These are phyloP conservation scores for Sphagnum fallax DNA, from an alignment of 228 moss, liverwort and hornwort species.

Conservation along the genomic window DNA sequence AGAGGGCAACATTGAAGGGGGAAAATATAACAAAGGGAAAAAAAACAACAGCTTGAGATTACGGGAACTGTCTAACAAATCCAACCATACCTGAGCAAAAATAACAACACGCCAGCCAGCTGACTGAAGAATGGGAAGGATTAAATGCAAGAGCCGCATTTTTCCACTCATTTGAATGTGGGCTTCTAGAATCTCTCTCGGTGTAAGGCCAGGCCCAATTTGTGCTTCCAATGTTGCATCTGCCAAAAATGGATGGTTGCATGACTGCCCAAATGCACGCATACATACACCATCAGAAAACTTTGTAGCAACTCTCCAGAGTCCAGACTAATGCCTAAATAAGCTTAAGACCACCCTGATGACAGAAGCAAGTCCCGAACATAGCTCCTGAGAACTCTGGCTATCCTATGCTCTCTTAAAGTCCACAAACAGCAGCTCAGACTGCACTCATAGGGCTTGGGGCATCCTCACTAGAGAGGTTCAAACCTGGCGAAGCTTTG, in stretches of 20 bases:
- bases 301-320: background rate
- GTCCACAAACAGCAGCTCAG: too few relatives aligned
- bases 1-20: background rate
- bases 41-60: too few relatives aligned
- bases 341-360: too few relatives aligned
- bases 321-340: too few relatives aligned
- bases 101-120: conserved; percentile 40
- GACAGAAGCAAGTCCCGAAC: too few relatives aligned
- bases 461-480: too few relatives aligned
- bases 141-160: conserved; percentile 44
- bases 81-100: conserved; percentile 36
- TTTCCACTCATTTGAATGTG: conserved; percentile 63
- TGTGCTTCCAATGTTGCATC: conserved; percentile 29
- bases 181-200: conserved; percentile 33
- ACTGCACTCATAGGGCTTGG: too few relatives aligned
- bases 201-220: conserved; percentile 21
- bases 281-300: background rate
- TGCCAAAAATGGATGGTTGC: conserved; percentile 55
- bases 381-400: too few relatives aligned
- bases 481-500: conserved; percentile 48
- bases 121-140: conserved; percentile 39
- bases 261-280: conserved; percentile 22
- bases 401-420: too few relatives aligned
- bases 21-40: background rate
- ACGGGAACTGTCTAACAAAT: too few relatives aligned